Conservation (phyloP, 495 filamentous ascomycete species). For the Pyronema domesticum region DNA sequence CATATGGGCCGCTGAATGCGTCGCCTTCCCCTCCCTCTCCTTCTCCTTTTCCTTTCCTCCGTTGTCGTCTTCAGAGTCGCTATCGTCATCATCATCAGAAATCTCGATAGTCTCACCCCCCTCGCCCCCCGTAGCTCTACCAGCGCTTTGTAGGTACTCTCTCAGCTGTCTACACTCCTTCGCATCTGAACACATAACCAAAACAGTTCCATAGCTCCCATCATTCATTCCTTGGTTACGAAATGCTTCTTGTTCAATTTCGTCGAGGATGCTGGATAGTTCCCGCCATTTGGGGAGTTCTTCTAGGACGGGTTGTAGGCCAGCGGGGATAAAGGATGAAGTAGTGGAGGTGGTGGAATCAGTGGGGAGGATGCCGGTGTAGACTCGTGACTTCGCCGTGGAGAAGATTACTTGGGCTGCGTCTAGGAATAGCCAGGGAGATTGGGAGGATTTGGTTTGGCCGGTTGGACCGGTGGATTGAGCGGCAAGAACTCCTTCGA, state of each 20-base stretch:
- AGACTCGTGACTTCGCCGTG: slow-evolving; percentile 79
- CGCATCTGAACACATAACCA: slow-evolving; percentile 90
- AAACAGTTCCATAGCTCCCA: slow-evolving; percentile 73
- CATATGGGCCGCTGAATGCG: slow-evolving; percentile 62
- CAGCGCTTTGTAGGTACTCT: slow-evolving; percentile 73
- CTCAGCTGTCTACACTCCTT: slow-evolving; percentile 75
- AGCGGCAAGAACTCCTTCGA: slow-evolving; percentile 84
- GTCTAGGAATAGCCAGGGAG: slow-evolving; percentile 92
- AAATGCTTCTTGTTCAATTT: slow-evolving; percentile 84
- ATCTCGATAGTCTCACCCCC: slow-evolving; percentile 11
- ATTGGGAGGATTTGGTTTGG: slow-evolving; percentile 46
- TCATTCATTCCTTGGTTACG: slow-evolving; percentile 57
- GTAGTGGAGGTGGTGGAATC: slow-evolving; percentile 21
- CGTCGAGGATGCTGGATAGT: slow-evolving; percentile 69
- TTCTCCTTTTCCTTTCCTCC: slow-evolving; percentile 19
- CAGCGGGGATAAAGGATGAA: slow-evolving; percentile 32
- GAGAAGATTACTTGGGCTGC: slow-evolving; percentile 88
- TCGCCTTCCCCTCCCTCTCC: slow-evolving; percentile 27
- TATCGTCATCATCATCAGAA: neutral
- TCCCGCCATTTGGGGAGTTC: slow-evolving; percentile 88
- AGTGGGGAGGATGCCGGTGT: slow-evolving; percentile 45
- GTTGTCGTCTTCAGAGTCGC: neutral
- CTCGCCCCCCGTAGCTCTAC: slow-evolving; percentile 13
- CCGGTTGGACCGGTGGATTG: slow-evolving; percentile 32
- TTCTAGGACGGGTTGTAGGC: slow-evolving; percentile 76